Percentiles rank a stretch among this genome's conserved stretches.
These are phyloP conservation scores for Aspergillus terreus DNA, from an alignment of 2,329 filamentous ascomycete genomes.

Conservation along the genomic window DNA sequence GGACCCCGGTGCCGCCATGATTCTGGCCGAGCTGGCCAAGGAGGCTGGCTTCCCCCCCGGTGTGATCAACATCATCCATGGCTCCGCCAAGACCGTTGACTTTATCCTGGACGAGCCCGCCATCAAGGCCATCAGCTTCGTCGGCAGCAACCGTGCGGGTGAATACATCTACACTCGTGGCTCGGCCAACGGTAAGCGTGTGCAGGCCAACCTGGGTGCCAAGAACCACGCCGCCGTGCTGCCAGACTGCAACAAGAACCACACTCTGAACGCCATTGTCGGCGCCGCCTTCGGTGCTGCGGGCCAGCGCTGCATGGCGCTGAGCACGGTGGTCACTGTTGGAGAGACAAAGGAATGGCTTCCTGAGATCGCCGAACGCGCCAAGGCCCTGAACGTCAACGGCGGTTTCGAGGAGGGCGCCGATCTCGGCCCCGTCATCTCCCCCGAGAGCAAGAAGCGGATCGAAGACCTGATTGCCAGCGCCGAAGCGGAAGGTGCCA, in stretches of 20 bases:
- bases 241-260: slow-evolving; percentile 67
- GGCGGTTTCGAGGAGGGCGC: slow-evolving; percentile 61
- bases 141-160: slow-evolving; percentile 65
- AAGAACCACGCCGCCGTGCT: slow-evolving; percentile 68
- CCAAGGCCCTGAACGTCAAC: slow-evolving; percentile 58
- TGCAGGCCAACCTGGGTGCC: slow-evolving; percentile 65
- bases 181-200: slow-evolving; percentile 67
- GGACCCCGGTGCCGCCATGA: slow-evolving; percentile 63
- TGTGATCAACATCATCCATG: slow-evolving; percentile 65
- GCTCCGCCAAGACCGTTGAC: slow-evolving; percentile 61
- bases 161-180: slow-evolving; percentile 66
- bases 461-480: slow-evolving; percentile 60
- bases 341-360: slow-evolving; percentile 65
- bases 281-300: slow-evolving; percentile 67
- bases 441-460: slow-evolving; percentile 59
- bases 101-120: slow-evolving; percentile 66
- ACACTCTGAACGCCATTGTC: slow-evolving; percentile 62
- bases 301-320: slow-evolving; percentile 66
- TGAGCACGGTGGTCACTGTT: slow-evolving; percentile 62
- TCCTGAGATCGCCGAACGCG: slow-evolving; percentile 59
- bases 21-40: slow-evolving; percentile 60
- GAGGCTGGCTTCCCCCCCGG: slow-evolving; percentile 64
- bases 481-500: slow-evolving; percentile 61
- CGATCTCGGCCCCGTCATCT: slow-evolving; percentile 63
- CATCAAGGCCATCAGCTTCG: slow-evolving; percentile 67